Base-by-base conservation (phyloP, 108 stramenopile species). In the Cyclotella atomus region DNA sequence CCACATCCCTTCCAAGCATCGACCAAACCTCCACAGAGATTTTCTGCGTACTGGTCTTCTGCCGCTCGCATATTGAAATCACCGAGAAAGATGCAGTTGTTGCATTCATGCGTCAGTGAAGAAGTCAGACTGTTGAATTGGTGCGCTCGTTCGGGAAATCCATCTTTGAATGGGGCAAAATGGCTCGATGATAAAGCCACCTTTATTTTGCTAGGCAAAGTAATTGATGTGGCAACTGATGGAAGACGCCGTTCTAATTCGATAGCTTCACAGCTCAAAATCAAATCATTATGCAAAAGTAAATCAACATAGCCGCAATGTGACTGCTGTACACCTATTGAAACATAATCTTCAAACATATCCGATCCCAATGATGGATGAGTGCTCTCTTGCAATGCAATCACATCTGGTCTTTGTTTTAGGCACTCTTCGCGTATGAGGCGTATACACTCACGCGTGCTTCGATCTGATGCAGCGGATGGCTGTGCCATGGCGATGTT, bases 251-350 rank as follows among this genome's bases (percentile, higher is more conserved):
- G 14, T 6, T 41, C 19, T 33, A 75, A 35, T 12, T 56, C 55
- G 17, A 76, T 69, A 16, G 59, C 32, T 14, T 44, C 7, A 43
- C 20, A 64, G 3, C 17, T 10, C 25, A 14, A n/a, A 8, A 61
- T 52, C 54, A 75, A 27, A 23, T 76, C 53, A 25, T 65, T 47
- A 15, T 45, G 60, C 2, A 81, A 28, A 25, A 81, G 62, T 34
- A 81, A 71, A 64, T 81, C 75, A 36, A 75, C 74, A 41, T 76
- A 76, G 14, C 79, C 79, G 46, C 79, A 81, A 44, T 81, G 79
- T 4, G 79, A 76, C 21, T 20, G n/a, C 17, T 30, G 38, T 17
- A 35, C 70, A 24, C 78, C 78, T 43, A 57, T 29, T 12, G 69
- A 71, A 50, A 65, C 36, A 53, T 81, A 81, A 25, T 68, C 75